Evolutionary conservation across 306 rosid genomes (phyloP).

Genomic region (Prunus kanzakura): DNA sequence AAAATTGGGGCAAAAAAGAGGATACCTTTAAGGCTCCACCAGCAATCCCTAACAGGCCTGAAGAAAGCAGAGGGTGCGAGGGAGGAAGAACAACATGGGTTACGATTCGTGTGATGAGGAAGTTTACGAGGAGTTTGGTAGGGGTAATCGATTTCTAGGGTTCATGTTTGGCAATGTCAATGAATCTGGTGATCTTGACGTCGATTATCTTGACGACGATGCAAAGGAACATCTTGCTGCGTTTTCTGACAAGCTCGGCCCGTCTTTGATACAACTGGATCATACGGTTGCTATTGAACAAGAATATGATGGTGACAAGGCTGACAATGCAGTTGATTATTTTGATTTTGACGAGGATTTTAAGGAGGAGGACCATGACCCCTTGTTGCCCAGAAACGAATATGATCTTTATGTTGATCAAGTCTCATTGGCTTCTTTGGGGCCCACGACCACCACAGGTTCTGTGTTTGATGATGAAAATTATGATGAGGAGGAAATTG

Average conservation of each 20-base stretch:
- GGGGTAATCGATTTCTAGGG: constrained; percentile 69
- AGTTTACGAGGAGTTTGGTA: constrained; percentile 67
- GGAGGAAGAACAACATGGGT: background rate
- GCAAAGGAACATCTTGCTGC: constrained; percentile 92
- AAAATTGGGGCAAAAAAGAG: background rate
- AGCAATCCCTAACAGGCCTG: background rate
- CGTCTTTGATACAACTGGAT: constrained; percentile 71
- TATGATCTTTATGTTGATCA: constrained; percentile 37
- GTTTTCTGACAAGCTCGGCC: constrained; percentile 75
- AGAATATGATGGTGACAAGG: constrained; percentile 68
- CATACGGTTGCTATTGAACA: constrained; percentile 52
- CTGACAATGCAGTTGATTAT: constrained; percentile 80
- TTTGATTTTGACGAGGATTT: constrained; percentile 88
- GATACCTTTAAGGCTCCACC: background rate
- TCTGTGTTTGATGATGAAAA: constrained; percentile 46
- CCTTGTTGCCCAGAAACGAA: constrained; percentile 58
- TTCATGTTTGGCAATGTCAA: constrained; percentile 96
- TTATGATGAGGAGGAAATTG: constrained; percentile 72
- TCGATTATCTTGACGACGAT: constrained; percentile 86
- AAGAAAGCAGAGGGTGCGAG: too few species aligned
- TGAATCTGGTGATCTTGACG: constrained; percentile 90
- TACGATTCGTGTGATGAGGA: constrained; percentile 64
- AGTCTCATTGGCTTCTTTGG: constrained; percentile 43
- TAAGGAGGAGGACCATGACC: constrained; percentile 62
- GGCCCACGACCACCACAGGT: background rate